Evolutionary conservation across 1,139 yeast genomes (phyloP), one percentile per base, ranked within the genome.

Genomic region (Diutina neorugosa): DNA sequence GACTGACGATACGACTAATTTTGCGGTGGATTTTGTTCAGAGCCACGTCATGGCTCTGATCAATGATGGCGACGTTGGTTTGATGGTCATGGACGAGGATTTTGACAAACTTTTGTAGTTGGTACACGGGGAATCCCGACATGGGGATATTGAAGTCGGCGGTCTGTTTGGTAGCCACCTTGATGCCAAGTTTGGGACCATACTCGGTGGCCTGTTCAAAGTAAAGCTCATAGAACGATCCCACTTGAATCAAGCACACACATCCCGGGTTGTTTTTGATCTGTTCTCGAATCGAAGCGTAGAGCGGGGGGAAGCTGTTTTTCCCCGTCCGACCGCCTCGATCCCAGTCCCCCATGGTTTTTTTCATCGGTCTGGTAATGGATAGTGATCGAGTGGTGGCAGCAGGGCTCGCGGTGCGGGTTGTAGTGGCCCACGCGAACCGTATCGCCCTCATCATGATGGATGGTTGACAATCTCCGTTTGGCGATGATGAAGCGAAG

Each of bases 81-180:
- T 81, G 82, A 42, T 78, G 67, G 51, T 84, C 88, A 55, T 82
- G 82, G 1, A 91, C 95, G 50, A 91, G 73, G 2, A 81, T 72
- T 61, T 82, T 82, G 44, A 90, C 77, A 60, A 87, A 90, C 56
- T 89, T 79, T 54, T 84, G 86, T 37, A 90, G 67, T 58, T 84
- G 90, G 52, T 69, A 69, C 9, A 77, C 71, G 0, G 98, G 98
- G 61, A 93, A 93, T 0, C 98, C 98, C 0, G 97, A 89, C 87
- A 93, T 89, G 0, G 96, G 81, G 1, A 90, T 80, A 8, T 67
- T 67, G 51, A 74, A 77, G 53, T 68, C 70, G 42, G 67, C 72
- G 43, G 78, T 77, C n/a, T 14, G 20, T 57, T 67, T 69, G 31
- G 72, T 60, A 2, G 77, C 74, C 14, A 74, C 74, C 55, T 71